Evolutionary conservation across 768 basidiomycete species (phyloP).

Genomic region (Pleurotus pulmonarius): DNA sequence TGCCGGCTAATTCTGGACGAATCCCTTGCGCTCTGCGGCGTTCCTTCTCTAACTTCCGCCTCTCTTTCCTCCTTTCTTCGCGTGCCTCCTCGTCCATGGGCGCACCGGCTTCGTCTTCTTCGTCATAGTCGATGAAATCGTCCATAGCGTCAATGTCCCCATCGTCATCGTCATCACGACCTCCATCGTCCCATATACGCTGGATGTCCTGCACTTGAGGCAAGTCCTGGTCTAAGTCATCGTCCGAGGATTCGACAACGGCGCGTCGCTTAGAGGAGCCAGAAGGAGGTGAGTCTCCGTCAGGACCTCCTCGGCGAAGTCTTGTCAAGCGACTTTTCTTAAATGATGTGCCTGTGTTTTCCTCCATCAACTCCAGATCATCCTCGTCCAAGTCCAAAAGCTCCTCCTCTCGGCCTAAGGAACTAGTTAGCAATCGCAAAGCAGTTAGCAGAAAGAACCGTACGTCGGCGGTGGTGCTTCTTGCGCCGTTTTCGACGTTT

Average conservation of each 20-base stretch:
- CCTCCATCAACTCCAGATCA: slow-evolving; percentile 83
- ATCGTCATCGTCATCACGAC: slow-evolving; percentile 66
- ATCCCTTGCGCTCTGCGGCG: slow-evolving; percentile 61
- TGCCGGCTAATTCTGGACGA: slow-evolving; percentile 71
- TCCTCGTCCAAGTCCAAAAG: slow-evolving; percentile 86
- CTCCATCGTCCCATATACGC: slow-evolving; percentile 83
- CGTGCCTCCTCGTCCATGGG: slow-evolving; percentile 74
- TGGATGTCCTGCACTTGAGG: slow-evolving; percentile 61
- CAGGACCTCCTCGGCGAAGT: slow-evolving; percentile 67
- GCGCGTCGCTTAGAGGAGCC: slow-evolving; percentile 57
- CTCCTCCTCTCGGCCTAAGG: slow-evolving; percentile 36
- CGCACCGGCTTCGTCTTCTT: slow-evolving; percentile 70
- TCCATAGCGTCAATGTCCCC: slow-evolving; percentile 72
- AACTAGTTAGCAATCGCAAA: slow-evolving; percentile 5
- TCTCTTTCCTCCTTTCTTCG: slow-evolving; percentile 68
- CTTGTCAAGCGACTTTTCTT: slow-evolving; percentile 66
- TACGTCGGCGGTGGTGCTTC: slow-evolving; percentile 56
- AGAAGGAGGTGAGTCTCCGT: slow-evolving; percentile 62
- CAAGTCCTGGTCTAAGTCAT: slow-evolving; percentile 59
- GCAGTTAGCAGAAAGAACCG: slow-evolving; percentile 16
- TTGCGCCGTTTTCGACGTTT: slow-evolving; percentile 62
- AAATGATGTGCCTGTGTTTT: slow-evolving; percentile 84
- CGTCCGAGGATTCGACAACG: slow-evolving; percentile 71
- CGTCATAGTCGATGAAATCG: slow-evolving; percentile 79
- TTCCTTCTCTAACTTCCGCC: slow-evolving; percentile 60